These are phyloP conservation scores for Hanseniaspora guilliermondii DNA, from an alignment of 805 yeast genomes.

Conservation along the genomic window DNA sequence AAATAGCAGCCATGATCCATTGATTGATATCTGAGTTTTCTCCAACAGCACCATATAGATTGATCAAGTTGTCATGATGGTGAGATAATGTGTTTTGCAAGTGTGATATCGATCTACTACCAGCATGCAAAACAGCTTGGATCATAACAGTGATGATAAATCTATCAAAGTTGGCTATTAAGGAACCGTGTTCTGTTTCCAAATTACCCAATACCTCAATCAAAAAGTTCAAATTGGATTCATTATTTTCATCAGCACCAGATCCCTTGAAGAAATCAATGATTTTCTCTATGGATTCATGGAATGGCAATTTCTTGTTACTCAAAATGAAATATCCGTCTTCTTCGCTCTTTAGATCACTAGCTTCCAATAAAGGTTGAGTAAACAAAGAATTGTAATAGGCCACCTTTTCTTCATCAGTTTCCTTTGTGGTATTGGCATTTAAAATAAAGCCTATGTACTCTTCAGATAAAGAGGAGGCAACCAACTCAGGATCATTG, in stretches of 20 bases:
- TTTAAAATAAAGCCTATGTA: slow-evolving; percentile 20
- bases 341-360: slow-evolving; percentile 15
- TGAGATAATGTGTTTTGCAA: slow-evolving; percentile 44
- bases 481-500: slow-evolving; percentile 52
- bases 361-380: background rate
- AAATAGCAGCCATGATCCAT: slow-evolving; percentile 43
- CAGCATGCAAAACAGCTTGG: slow-evolving; percentile 67
- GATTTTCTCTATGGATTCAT: slow-evolving; percentile 28
- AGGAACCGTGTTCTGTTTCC: slow-evolving; percentile 22
- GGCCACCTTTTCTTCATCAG: slow-evolving; percentile 25
- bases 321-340: slow-evolving; percentile 29
- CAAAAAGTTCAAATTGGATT: slow-evolving; percentile 25
- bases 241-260: slow-evolving; percentile 16
- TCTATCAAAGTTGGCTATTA: slow-evolving; percentile 30
- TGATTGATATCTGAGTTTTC: slow-evolving; percentile 26
- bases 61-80: slow-evolving; percentile 29
- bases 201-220: slow-evolving; percentile 24
- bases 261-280: slow-evolving; percentile 30
- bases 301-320: slow-evolving; percentile 30
- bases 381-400: slow-evolving; percentile 30
- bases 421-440: slow-evolving; percentile 34
- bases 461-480: slow-evolving; percentile 55
- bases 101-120: slow-evolving; percentile 77
- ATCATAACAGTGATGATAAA: slow-evolving; percentile 49
- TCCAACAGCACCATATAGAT: slow-evolving; percentile 23